Percentiles rank a stretch among this genome's conserved stretches.
These are phyloP conservation scores for Dysphania ambrosioides DNA, from an alignment of 148 eudicot genomes.

Conservation along the genomic window DNA sequence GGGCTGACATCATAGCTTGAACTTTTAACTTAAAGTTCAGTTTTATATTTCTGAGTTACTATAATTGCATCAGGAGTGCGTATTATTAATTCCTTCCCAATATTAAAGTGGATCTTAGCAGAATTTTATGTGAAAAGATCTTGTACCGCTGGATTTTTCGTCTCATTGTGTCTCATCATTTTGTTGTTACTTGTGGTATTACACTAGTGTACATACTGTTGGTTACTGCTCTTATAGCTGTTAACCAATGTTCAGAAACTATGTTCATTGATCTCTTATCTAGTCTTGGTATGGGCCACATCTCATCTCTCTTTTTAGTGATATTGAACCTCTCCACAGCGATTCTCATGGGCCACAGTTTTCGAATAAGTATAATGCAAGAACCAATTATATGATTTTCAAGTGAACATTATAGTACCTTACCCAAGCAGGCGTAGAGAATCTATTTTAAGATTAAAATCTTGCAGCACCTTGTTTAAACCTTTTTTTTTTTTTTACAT, in stretches of 20 bases:
- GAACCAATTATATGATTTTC: background rate
- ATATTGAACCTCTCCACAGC: slow-evolving; percentile 1
- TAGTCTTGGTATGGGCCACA: background rate
- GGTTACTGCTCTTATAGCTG: background rate
- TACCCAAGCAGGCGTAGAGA: background rate
- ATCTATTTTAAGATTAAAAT: background rate
- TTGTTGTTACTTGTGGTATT: background rate
- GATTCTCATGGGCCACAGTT: background rate
- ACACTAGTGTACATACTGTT: background rate
- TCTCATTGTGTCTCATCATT: background rate
- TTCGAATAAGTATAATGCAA: background rate
- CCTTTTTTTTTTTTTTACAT: too few relatives aligned
- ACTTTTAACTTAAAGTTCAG: too few relatives aligned
- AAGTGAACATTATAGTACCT: background rate
- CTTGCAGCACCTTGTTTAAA: background rate
- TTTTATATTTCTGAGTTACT: background rate
- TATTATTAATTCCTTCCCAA: background rate
- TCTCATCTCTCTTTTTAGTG: background rate
- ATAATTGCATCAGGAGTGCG: background rate
- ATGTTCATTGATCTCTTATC: background rate
- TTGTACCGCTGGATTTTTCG: background rate
- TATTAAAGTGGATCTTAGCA: background rate
- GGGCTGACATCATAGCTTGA: background rate
- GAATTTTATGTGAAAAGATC: background rate
- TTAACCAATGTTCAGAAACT: background rate